Evolutionary conservation across 768 basidiomycete genomes (phyloP), one percentile per base, ranked within the genome.

Genomic region (Boletus tylopilopsis): DNA sequence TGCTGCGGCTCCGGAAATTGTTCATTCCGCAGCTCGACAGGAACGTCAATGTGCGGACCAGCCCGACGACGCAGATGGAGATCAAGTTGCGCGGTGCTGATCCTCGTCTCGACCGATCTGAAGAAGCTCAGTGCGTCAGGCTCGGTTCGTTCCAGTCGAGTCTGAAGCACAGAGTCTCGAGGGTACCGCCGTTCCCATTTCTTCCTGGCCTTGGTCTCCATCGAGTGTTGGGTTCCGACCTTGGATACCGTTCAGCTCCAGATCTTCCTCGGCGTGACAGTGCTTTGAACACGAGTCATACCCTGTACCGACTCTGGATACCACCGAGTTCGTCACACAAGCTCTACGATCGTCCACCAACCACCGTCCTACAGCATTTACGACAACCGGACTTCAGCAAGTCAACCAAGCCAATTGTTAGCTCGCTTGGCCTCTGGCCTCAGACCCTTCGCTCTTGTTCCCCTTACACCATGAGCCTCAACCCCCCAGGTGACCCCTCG

Each of bases 71-170:
- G 8, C 48, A 46, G 18, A 50, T 44, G 1, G 53, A 50, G 37
- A 49, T 61, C 16, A 43, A 55, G 36, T 34, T 55, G 23, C 40
- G 7, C 47, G 4, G 41, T n/a, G n/a, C n/a, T n/a, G n/a, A n/a
- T n/a, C n/a, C n/a, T n/a, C n/a, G n/a, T n/a, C n/a, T n/a, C n/a
- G n/a, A n/a, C n/a, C n/a, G n/a, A n/a, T n/a, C n/a, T n/a, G n/a
- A 56, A 25, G 45, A 51, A 41, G 25, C n/a, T n/a, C n/a, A n/a
- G n/a, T n/a, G 51, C 41, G 18, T 51, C 36, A 0, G 29, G 35
- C n/a, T 12, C 12, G 21, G 24, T 47, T 11, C 32, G 34, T 13
- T 29, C n/a, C 24, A 32, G 5, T 3, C n/a, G 21, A 8, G 13
- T n/a, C 34, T 12, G 21, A 4, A 12, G 29, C n/a, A n/a, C n/a